Percentiles rank a stretch among this genome's conserved stretches.
Evolutionary conservation across 83 land plant species (phyloP).

Genomic region (Diphasiastrum complanatum): DNA sequence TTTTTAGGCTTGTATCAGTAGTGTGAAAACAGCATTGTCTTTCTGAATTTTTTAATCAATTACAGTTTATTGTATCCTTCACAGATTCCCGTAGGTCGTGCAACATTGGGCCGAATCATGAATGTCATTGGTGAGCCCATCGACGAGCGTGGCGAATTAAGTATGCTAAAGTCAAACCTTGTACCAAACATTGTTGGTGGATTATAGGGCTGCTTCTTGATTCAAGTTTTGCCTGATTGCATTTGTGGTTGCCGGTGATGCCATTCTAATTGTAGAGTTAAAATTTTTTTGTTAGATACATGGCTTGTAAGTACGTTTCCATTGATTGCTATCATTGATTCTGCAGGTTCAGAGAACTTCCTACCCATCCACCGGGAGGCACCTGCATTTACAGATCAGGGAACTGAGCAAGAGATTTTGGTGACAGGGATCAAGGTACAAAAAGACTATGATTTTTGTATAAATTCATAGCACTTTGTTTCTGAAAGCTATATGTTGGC

Average conservation of each 20-base stretch:
- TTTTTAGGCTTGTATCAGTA: neutral
- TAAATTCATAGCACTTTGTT: neutral
- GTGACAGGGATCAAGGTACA: constrained; percentile 92
- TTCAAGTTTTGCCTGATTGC: no score
- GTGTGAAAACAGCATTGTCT: neutral
- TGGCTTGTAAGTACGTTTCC: neutral
- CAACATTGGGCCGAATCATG: constrained; percentile 92
- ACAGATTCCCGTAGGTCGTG: constrained; percentile 94
- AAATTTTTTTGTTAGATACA: no score
- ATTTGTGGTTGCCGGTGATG: no score
- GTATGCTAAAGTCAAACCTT: constrained; percentile 40
- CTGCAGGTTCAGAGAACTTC: constrained; percentile 66
- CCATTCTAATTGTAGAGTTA: no score
- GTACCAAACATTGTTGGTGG: neutral
- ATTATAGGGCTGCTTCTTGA: neutral
- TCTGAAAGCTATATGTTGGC: neutral
- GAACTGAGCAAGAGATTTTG: constrained; percentile 86
- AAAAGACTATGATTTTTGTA: no score
- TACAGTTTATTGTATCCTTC: neutral
- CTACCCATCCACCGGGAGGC: constrained; percentile 97
- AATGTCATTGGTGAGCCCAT: constrained; percentile 98
- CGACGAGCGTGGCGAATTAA: constrained; percentile 75
- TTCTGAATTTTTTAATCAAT: neutral
- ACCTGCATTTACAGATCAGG: constrained; percentile 90
- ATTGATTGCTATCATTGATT: neutral